phyloP scores from a whole-genome alignment of 2,329 filamentous ascomycete species.

The Fusarium begoniae region DNA sequence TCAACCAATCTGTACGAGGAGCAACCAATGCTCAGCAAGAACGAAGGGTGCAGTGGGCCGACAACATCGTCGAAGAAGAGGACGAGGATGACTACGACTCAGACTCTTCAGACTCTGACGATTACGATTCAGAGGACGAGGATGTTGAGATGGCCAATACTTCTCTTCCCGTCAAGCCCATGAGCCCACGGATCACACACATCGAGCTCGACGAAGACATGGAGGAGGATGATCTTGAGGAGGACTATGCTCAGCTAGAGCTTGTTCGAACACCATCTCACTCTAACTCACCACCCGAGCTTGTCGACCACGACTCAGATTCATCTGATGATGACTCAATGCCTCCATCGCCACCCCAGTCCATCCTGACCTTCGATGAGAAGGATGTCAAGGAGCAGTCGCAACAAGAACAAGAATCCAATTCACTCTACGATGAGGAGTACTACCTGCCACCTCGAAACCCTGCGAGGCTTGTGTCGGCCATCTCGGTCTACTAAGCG shows the following conservation, averaged over 20 bases:
- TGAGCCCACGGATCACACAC: slow-evolving; percentile 48
- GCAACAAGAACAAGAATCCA: slow-evolving; percentile 50
- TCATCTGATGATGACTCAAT: slow-evolving; percentile 79
- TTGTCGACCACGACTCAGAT: slow-evolving; percentile 74
- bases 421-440: slow-evolving; percentile 60
- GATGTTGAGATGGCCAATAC: slow-evolving; percentile 66
- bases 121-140: slow-evolving; percentile 64
- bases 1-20: slow-evolving; percentile 91
- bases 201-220: slow-evolving; percentile 55
- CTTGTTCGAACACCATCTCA: slow-evolving; percentile 76
- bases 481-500: slow-evolving; percentile 66
- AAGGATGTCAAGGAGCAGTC: slow-evolving; percentile 60
- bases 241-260: slow-evolving; percentile 71
- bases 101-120: slow-evolving; percentile 62
- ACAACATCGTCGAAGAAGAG: slow-evolving; percentile 78
- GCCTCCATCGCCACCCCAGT: slow-evolving; percentile 74
- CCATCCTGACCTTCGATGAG: slow-evolving; percentile 67
- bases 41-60: slow-evolving; percentile 87
- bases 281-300: slow-evolving; percentile 72
- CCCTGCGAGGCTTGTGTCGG: slow-evolving; percentile 60
- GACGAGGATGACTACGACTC: slow-evolving; percentile 76
- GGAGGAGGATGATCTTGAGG: slow-evolving; percentile 65
- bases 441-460: slow-evolving; percentile 64
- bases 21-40: slow-evolving; percentile 67
- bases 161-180: slow-evolving; percentile 54